Percentiles rank a stretch among this genome's conserved stretches.
phyloP scores from a whole-genome alignment of 305 asterid species.

The Solanum hybrid region DNA sequence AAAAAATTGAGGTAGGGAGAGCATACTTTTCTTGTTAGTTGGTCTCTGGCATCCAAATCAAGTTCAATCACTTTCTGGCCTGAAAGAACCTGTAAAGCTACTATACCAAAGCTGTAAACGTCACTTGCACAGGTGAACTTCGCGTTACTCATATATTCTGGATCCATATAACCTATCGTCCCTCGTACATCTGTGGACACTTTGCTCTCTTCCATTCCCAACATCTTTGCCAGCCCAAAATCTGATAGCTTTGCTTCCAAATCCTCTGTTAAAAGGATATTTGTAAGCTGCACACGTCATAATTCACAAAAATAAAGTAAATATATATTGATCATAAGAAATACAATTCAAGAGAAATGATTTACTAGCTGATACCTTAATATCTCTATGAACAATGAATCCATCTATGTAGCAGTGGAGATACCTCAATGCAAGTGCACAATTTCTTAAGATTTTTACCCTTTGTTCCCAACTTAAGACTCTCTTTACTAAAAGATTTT shows the following conservation, averaged over 20 bases:
- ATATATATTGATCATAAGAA: background rate
- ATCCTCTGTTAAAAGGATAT: slow-evolving; percentile 60
- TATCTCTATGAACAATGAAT: too few relatives aligned
- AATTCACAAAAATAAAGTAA: background rate
- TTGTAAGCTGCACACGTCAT: slow-evolving; percentile 39
- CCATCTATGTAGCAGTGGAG: too few relatives aligned
- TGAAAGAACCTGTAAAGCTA: slow-evolving; percentile 62
- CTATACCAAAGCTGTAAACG: slow-evolving; percentile 75
- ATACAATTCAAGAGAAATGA: background rate
- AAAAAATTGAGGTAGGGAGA: background rate
- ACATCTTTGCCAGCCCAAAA: slow-evolving; percentile 65
- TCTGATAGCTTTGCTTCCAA: slow-evolving; percentile 71
- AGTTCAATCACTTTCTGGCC: slow-evolving; percentile 73
- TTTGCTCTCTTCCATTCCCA: slow-evolving; percentile 73
- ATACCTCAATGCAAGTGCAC: too few relatives aligned
- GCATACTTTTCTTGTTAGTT: slow-evolving; percentile 68
- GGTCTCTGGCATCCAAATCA: slow-evolving; percentile 71
- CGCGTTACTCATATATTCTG: slow-evolving; percentile 88
- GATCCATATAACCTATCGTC: slow-evolving; percentile 83
- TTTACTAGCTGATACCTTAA: too few relatives aligned
- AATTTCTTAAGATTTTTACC: too few relatives aligned
- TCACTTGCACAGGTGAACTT: slow-evolving; percentile 80
- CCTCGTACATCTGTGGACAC: slow-evolving; percentile 78
- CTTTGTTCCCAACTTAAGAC: too few relatives aligned
- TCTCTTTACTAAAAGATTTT: slow-evolving; percentile 11